Percentiles rank a stretch among this genome's conserved stretches.
phyloP scores from a whole-genome alignment of 768 basidiomycete species.

The Tricholoma hemisulphureum region DNA sequence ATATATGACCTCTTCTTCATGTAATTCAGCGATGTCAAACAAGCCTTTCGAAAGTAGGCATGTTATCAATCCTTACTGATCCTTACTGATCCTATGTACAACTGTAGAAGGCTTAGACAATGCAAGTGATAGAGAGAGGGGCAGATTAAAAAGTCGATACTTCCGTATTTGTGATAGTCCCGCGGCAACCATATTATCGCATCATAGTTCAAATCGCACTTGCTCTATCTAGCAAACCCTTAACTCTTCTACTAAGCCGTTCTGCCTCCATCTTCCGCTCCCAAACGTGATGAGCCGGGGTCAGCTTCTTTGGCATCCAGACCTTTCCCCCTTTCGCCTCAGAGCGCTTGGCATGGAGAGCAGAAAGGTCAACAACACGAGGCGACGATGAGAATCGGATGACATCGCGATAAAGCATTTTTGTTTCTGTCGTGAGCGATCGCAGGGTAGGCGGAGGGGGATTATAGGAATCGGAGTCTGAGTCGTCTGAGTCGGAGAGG shows the following conservation, averaged over 20 bases:
- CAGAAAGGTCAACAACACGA: conserved; percentile 81
- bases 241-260: conserved; percentile 63
- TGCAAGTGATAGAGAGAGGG: too few relatives aligned
- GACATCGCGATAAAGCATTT: conserved; percentile 84
- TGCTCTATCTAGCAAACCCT: conserved; percentile 68
- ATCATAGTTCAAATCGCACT: conserved; percentile 37
- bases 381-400: conserved; percentile 82
- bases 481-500: conserved; percentile 66
- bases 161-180: too few relatives aligned
- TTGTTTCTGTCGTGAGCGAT: conserved; percentile 78
- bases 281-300: conserved; percentile 77
- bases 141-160: too few relatives aligned
- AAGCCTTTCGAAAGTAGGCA: too few relatives aligned
- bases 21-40: too few relatives aligned
- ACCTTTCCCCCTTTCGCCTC: conserved; percentile 51
- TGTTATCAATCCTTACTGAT: too few relatives aligned
- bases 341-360: conserved; percentile 48
- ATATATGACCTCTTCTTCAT: too few relatives aligned
- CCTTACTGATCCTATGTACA: too few relatives aligned
- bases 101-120: too few relatives aligned
- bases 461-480: conserved; percentile 52
- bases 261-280: conserved; percentile 78
- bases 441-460: conserved; percentile 54
- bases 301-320: conserved; percentile 81
- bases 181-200: too few relatives aligned